Conservation (phyloP, 345 rosid genomes). For the Raphanus sativus region DNA sequence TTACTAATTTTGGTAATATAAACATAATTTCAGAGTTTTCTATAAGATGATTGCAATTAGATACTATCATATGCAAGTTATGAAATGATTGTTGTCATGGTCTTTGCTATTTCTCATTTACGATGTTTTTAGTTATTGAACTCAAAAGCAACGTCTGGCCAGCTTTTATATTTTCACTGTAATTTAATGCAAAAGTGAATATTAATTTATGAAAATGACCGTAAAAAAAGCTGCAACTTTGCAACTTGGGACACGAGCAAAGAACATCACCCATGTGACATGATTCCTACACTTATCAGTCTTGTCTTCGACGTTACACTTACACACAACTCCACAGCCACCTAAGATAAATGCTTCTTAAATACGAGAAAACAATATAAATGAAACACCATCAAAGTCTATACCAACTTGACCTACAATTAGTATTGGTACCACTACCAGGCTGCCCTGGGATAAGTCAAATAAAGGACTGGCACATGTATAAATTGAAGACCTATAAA, state of each 20-base stretch:
- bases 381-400: background rate
- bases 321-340: conserved; percentile 16
- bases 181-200: conserved; percentile 3
- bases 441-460: background rate
- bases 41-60: background rate
- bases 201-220: conserved; percentile 7
- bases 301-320: conserved; percentile 39
- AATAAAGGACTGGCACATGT: background rate
- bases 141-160: conserved; percentile 7
- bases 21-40: background rate
- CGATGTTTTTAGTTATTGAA: background rate
- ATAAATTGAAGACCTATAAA: background rate
- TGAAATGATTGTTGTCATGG: background rate
- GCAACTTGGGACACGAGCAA: conserved; percentile 39
- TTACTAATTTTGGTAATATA: background rate
- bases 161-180: background rate
- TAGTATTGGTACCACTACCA: background rate
- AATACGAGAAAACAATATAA: background rate
- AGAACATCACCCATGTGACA: conserved; percentile 36
- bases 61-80: background rate
- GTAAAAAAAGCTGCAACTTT: conserved; percentile 31
- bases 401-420: background rate
- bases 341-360: conserved; percentile 16
- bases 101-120: background rate
- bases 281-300: conserved; percentile 33